Evolutionary conservation across 225 moss, liverwort and hornwort species (phyloP).

Genomic region (Pseudoscleropodium purum): DNA sequence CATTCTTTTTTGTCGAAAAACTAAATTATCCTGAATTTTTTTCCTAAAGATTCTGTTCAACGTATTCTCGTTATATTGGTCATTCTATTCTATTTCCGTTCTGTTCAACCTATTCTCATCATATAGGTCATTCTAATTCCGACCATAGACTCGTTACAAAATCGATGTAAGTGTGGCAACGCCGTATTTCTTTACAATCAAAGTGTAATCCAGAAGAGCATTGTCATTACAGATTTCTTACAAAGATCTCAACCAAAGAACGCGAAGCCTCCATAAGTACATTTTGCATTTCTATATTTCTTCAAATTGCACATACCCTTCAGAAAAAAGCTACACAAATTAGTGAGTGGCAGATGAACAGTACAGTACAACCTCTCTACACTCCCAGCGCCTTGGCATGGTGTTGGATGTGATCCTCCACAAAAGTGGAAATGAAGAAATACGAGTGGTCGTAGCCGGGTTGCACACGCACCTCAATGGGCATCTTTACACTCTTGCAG

Average conservation of each 20-base stretch:
- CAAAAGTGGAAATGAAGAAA: slow-evolving; percentile 69
- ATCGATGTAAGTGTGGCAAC: not conserved
- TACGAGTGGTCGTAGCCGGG: slow-evolving; percentile 85
- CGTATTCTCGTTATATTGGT: no score
- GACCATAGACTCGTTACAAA: no score
- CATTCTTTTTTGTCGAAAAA: no score
- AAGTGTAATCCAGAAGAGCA: not conserved
- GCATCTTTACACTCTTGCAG: slow-evolving; percentile 37
- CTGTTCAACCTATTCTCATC: no score
- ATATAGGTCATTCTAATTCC: no score
- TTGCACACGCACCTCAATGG: slow-evolving; percentile 52
- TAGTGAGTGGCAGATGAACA: not conserved
- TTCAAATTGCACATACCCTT: not conserved
- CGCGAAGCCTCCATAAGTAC: not conserved
- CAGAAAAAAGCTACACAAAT: not conserved
- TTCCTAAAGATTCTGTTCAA: no score
- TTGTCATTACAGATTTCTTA: not conserved
- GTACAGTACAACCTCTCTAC: not conserved
- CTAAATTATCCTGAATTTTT: no score
- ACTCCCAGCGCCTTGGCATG: slow-evolving; percentile 58
- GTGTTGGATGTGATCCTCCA: slow-evolving; percentile 63
- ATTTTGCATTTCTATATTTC: not conserved
- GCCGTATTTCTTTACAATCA: not conserved
- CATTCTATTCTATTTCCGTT: no score
- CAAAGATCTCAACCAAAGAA: not conserved